Conservation (phyloP, 257 asterid genomes). For the Ballota nigra region DNA sequence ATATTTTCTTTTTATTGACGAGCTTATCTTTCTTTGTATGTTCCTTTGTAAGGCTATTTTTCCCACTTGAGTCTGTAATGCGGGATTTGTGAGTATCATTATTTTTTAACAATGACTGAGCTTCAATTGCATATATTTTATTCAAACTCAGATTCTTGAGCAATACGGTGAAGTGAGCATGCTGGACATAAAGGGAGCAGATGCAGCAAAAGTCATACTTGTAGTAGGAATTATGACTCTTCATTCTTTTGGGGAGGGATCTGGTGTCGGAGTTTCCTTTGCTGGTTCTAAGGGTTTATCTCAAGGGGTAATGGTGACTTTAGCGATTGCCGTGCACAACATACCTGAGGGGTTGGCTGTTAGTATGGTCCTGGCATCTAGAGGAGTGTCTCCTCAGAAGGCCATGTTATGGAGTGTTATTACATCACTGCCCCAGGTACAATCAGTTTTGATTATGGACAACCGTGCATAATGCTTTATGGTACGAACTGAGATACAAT, state of each 20-base stretch:
- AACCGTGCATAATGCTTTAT: not conserved
- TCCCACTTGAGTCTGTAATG: not conserved
- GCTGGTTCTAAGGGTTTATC: conserved; percentile 97
- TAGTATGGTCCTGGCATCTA: conserved; percentile 96
- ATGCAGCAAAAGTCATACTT: conserved; percentile 88
- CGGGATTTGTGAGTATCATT: not conserved
- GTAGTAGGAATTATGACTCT: conserved; percentile 99
- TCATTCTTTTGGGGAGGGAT: conserved; percentile 99
- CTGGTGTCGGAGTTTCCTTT: conserved; percentile 99
- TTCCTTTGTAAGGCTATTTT: not conserved
- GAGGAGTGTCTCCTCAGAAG: conserved; percentile 96
- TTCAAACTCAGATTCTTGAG: conserved; percentile 65
- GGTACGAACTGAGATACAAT: not conserved
- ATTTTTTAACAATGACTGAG: not conserved
- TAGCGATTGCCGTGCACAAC: conserved; percentile 99
- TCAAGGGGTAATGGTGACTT: conserved; percentile 88
- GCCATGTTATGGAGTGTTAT: conserved; percentile 97
- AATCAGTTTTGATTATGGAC: conserved; percentile 5
- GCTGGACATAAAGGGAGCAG: conserved; percentile 99
- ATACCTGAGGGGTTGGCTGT: conserved; percentile 99
- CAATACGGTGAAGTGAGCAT: conserved; percentile 97
- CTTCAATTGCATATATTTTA: not conserved
- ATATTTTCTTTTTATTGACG: not conserved
- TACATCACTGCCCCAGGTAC: conserved; percentile 98
- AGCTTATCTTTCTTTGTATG: not conserved